Base-by-base conservation (phyloP, 495 filamentous ascomycete genomes). In the Podospora pseudoanserina region DNA sequence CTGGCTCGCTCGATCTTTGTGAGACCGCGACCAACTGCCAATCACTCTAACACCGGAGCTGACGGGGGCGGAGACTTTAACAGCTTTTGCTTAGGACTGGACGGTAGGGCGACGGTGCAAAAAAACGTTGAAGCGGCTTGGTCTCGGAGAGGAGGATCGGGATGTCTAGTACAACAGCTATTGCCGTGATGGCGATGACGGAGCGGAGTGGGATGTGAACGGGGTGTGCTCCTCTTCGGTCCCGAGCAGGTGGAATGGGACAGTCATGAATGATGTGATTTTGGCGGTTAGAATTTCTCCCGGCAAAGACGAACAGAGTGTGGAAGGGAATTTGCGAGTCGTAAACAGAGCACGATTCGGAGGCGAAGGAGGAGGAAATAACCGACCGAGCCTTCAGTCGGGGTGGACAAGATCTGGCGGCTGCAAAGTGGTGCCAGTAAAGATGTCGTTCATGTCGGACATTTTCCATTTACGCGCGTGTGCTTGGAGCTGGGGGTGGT, bases 361-460 rank as follows among this genome's bases (percentile, higher is more conserved):
- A 26, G n/a, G 3, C 18, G 4, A 58, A 58, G 55, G 55, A 32
- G 55, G 55, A 58, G 55, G 55, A 11, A 58, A 58, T 58, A 58
- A 13, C n/a, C 23, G 55, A 19, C n/a, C 23, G 55, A 19, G 18
- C 6, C 20, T 26, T 58, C 9, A 19, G 19, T 20, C 55, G 39
- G 13, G 9, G 55, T 58, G n/a, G 55, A 58, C 55, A 58, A 18
- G 55, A 58, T 16, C 7, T 49, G 13, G 39, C 7, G 39, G 39
- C 39, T 49, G 39, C 39, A 49, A 49, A 49, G 39, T 58, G 55
- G 3, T 58, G 23, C 55, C 55, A 58, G 13, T 1, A 11, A 0
- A 58, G 6, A 26, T 20, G 55, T 58, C 55, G 55, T 58, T 58
- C 55, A 58, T 58, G n/a, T 58, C 55, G 55, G 55, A 26, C 15